These are phyloP conservation scores for Coelastrella sp. DNA, from an alignment of 139 green algal species.

Conservation along the genomic window DNA sequence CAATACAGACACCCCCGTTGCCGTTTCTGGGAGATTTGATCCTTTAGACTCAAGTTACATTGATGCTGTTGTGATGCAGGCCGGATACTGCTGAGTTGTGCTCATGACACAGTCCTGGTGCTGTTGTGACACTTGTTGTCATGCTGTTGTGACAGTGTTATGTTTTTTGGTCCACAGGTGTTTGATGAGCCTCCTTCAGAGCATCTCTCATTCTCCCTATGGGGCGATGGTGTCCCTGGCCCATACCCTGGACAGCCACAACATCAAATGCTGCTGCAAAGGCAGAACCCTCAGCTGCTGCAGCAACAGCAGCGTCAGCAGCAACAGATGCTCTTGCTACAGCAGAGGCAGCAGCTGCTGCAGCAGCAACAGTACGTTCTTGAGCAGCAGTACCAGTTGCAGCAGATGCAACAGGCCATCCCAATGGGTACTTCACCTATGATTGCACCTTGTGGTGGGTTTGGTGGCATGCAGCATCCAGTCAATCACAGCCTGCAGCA, in stretches of 20 bases:
- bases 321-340: not conserved
- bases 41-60: too few relatives aligned
- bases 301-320: not conserved
- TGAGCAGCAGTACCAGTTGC: not conserved
- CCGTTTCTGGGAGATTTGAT: too few relatives aligned
- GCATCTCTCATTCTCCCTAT: conserved; percentile 25
- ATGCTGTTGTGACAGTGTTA: not conserved
- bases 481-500: not conserved
- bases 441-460: not conserved
- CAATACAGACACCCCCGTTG: too few relatives aligned
- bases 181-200: not conserved
- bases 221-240: not conserved
- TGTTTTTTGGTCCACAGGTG: not conserved
- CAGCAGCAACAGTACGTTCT: conserved; percentile 6
- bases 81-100: too few relatives aligned
- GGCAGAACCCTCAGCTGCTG: not conserved
- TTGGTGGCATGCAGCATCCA: not conserved
- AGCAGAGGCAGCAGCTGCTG: not conserved
- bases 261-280: not conserved
- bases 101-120: too few relatives aligned
- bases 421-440: not conserved
- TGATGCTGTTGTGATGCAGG: too few relatives aligned
- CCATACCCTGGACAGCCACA: not conserved
- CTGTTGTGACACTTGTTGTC: too few relatives aligned
- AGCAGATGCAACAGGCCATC: not conserved